Conservation (phyloP, 108 stramenopile species). For the Skeletonema tropicum region DNA sequence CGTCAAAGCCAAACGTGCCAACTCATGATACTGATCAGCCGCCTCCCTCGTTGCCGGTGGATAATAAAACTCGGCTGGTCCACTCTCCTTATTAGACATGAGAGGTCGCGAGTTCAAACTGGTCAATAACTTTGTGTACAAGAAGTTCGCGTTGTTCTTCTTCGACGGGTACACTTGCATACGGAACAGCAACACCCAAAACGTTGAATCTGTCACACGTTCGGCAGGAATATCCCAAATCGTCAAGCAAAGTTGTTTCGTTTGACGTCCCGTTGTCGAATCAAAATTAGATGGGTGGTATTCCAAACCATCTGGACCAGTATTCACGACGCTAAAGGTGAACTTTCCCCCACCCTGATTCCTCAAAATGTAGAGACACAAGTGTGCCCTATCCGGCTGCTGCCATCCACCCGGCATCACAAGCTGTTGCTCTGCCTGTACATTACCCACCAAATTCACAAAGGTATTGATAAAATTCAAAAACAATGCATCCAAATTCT, state of each 20-base stretch:
- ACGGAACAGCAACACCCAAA: conserved; percentile 89
- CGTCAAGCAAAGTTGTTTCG: conserved; percentile 85
- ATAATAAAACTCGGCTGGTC: conserved; percentile 77
- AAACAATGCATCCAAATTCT: conserved; percentile 77
- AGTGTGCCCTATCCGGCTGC: conserved; percentile 70
- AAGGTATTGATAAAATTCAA: conserved; percentile 89
- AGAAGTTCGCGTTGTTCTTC: conserved; percentile 78
- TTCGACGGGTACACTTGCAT: conserved; percentile 90
- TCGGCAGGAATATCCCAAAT: conserved; percentile 85
- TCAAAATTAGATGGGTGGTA: conserved; percentile 89
- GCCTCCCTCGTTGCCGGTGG: conserved; percentile 53
- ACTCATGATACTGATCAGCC: conserved; percentile 73
- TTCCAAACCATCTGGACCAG: conserved; percentile 84
- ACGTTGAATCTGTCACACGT: conserved; percentile 80
- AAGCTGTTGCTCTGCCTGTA: conserved; percentile 78
- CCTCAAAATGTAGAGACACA: conserved; percentile 86
- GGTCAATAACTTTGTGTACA: conserved; percentile 87
- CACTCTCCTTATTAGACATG: conserved; percentile 78
- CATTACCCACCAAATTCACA: conserved; percentile 78
- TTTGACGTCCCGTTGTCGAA: conserved; percentile 72
- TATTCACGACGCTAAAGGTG: conserved; percentile 87
- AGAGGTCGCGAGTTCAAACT: conserved; percentile 83
- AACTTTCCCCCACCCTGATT: conserved; percentile 74
- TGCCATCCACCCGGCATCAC: conserved; percentile 93
- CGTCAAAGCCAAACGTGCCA: conserved; percentile 82